Base-by-base conservation (phyloP, 1,284 basidiomycete genomes). In the Ustanciosporium gigantosporum region DNA sequence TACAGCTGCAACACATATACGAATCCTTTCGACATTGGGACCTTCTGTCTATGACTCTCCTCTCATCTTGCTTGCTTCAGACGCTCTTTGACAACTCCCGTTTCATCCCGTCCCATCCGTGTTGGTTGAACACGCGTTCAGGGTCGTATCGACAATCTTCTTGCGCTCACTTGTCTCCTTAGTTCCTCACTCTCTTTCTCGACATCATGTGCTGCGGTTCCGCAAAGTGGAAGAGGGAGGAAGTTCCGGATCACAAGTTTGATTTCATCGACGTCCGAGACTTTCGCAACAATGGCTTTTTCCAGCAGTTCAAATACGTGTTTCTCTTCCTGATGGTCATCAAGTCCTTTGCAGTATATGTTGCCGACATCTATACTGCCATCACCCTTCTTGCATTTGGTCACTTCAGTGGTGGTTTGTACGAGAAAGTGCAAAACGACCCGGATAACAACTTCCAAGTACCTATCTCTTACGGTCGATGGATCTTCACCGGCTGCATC, bases 221-320 rank as follows among this genome's bases (percentile, higher is more conserved):
- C 16, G 68, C 70, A 15, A 53, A 48, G 49, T 96, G 92, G 93
- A 97, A 98, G 82, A 85, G 94, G 77, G 94, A 97, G 82, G 85
- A 89, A 70, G 93, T 98, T 36, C 90, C 89, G 49, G 94, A 97
- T 81, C 94, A 97, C 81, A 98, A 97, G 92, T 97, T 96, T 77
- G 94, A 98, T 82, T 97, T 96, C 78, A 85, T 98, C 78, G 91
- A 96, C 79, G 88, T 88, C 22, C 84, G 86, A 49, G 93, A 97
- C 76, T 98, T 94, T 80, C 87, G 86, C 58, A 87, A 91, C 80
- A 88, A 88, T 80, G 86, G 88, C 62, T 89, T 87, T 78, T 82
- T 85, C 60, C 92, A 91, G 81, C 87, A 92, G 36, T 79, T 91
- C 75, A 94, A 90, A 78, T 97, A 97, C 79, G 79, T 89, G 50